Base-by-base conservation (phyloP, 768 basidiomycete genomes). In the Cystofilobasidium ferigula region DNA sequence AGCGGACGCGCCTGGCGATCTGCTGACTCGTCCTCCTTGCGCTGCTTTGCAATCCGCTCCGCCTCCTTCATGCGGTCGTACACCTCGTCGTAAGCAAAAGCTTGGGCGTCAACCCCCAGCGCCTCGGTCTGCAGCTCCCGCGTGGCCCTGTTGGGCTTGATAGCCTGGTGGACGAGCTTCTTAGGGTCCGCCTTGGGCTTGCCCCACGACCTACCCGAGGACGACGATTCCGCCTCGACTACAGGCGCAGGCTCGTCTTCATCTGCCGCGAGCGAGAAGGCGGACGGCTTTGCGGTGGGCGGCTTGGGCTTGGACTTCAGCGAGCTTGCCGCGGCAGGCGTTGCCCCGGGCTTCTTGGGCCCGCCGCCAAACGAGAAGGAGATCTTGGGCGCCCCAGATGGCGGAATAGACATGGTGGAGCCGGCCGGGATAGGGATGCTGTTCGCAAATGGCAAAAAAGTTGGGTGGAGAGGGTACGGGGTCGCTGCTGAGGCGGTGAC, bases 11-110 rank as follows among this genome's bases (percentile, higher is more conserved):
- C 91, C 79, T 93, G 91, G 67, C 89, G 81, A 70, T 85, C 85
- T 67, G 82, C 83, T 3, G 83, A 72, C 70, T 92, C 91, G 16
- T 78, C 77, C 71, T 92, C 89, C 76, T 89, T 89, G 2, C 78
- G 80, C 70, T 82, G 82, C 72, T 90, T 88, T 73, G 86, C 86
- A 45, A 77, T 78, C 69, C 78, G 78, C 76, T 92, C 89, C 0
- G 84, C 86, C 70, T 86, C 83, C 77, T 98, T 92, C 86, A 99
- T 97, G 70, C 82, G 84, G 72, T 99, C 95, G 82, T 86, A 98
- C 5, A 98, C 85, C 76, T 89, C 92, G 74, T 99, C 95, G 72
- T 99, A 99, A 75, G 93, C 85, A 75, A 87, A 98, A 5, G 93
- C 88, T 0, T 85, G 86, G 48, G 82, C 73, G 71, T 98, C 94